Percentiles rank a stretch among this genome's conserved stretches.
phyloP scores from a whole-genome alignment of 371 early-diverging fungal species.

The Rhizopus delemar region DNA sequence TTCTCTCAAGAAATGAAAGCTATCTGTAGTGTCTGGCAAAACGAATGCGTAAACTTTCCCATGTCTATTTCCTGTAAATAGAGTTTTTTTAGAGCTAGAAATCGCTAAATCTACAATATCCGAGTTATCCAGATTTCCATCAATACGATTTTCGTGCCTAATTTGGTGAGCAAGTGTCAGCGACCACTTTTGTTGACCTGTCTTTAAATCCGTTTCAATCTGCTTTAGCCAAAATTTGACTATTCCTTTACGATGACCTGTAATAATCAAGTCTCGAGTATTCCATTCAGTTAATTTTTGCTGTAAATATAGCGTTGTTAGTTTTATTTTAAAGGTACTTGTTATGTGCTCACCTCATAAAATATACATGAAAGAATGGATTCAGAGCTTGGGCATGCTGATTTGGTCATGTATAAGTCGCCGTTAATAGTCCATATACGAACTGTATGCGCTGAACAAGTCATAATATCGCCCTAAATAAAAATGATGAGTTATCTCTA shows the following conservation, averaged over 20 bases:
- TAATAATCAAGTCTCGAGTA: constrained; percentile 51
- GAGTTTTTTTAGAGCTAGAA: constrained; percentile 49
- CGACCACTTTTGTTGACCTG: constrained; percentile 33
- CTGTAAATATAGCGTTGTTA: neutral
- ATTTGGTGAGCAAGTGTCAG: constrained; percentile 31
- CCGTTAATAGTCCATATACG: constrained; percentile 78
- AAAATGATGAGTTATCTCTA: neutral
- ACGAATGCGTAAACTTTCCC: constrained; percentile 68
- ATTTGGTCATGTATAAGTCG: constrained; percentile 60
- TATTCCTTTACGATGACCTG: constrained; percentile 62
- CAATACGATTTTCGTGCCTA: constrained; percentile 28
- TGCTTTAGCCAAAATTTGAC: constrained; percentile 55
- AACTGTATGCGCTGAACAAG: constrained; percentile 62
- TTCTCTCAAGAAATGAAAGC: constrained; percentile 63
- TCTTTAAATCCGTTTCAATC: constrained; percentile 31
- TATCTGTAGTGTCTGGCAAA: constrained; percentile 70
- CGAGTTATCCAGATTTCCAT: constrained; percentile 20
- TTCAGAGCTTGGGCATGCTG: constrained; percentile 58
- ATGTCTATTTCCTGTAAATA: constrained; percentile 63
- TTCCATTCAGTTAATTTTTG: constrained; percentile 27
- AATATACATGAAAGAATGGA: constrained; percentile 60
- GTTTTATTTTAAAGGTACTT: neutral
- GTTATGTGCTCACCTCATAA: constrained; percentile 48
- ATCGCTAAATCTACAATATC: constrained; percentile 41
- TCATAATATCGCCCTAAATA: constrained; percentile 68